Evolutionary conservation across 495 filamentous ascomycete genomes (phyloP).

Genomic region (Articulospora tetracladia): DNA sequence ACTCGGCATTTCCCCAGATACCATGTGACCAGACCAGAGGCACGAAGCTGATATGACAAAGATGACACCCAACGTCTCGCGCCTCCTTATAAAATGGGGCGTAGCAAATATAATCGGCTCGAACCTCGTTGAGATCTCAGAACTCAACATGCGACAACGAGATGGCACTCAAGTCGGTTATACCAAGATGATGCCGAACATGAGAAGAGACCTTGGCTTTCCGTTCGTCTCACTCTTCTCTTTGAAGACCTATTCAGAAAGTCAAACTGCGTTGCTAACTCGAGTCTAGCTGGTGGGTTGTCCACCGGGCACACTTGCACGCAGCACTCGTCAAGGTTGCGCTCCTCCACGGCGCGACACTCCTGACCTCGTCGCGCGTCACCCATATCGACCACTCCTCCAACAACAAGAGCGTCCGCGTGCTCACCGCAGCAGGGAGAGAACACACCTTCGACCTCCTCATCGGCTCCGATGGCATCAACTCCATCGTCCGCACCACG

Average conservation of each 20-base stretch:
- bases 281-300: conserved; percentile 29
- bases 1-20: conserved; percentile 39
- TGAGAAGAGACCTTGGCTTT: background rate
- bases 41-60: background rate
- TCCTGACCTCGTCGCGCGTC: conserved; percentile 35
- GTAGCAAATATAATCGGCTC: conserved; percentile 26
- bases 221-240: background rate
- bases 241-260: background rate
- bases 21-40: conserved; percentile 42
- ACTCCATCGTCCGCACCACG: conserved; percentile 31
- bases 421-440: conserved; percentile 30
- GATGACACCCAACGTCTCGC: conserved; percentile 49
- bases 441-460: conserved; percentile 35
- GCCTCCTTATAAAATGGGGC: conserved; percentile 43
- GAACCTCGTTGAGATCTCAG: conserved; percentile 33
- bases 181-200: conserved; percentile 25
- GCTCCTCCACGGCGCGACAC: conserved; percentile 25
- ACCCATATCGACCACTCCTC: conserved; percentile 22
- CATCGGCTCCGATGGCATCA: conserved; percentile 39
- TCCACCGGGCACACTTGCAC: conserved; percentile 28
- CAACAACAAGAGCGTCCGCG: conserved; percentile 23
- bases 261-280: background rate
- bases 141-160: conserved; percentile 36
- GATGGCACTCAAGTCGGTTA: conserved; percentile 35
- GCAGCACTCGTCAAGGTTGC: conserved; percentile 35